Conservation (phyloP, 148 eudicot genomes). For the Gaultheria prostrata region DNA sequence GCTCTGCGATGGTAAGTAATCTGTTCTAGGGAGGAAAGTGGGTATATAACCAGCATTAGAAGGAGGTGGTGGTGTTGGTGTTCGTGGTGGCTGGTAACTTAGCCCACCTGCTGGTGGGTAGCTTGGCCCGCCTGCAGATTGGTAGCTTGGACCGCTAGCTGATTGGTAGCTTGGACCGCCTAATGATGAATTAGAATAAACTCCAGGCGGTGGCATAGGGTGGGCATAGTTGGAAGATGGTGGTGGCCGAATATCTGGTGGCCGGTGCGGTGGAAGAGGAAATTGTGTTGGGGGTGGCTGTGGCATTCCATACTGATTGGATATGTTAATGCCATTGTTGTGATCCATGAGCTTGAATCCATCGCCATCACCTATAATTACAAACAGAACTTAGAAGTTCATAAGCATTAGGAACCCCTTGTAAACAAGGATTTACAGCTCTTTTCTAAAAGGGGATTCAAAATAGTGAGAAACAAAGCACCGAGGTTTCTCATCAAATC, state of each 20-base stretch:
- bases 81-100: conserved; percentile 34
- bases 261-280: conserved; percentile 26
- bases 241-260: conserved; percentile 22
- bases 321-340: conserved; percentile 28
- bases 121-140: conserved; percentile 22
- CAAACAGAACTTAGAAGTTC: conserved; percentile 4
- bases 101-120: conserved; percentile 33
- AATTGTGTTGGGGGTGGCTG: conserved; percentile 31
- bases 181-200: conserved; percentile 26
- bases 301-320: conserved; percentile 25
- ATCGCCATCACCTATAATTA: conserved; percentile 47
- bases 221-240: conserved; percentile 25
- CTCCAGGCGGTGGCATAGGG: conserved; percentile 34
- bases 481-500: background rate
- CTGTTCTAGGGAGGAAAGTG: conserved; percentile 36
- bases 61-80: conserved; percentile 50
- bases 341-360: conserved; percentile 49
- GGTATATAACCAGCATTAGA: conserved; percentile 49
- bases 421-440: background rate
- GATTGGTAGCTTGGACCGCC: conserved; percentile 26
- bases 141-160: conserved; percentile 25
- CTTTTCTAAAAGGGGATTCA: background rate
- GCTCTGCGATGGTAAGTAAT: conserved; percentile 25
- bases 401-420: background rate
- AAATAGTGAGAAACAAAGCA: background rate